phyloP scores from a whole-genome alignment of 73 alveolate genomes.

The Stentor coeruleus region DNA sequence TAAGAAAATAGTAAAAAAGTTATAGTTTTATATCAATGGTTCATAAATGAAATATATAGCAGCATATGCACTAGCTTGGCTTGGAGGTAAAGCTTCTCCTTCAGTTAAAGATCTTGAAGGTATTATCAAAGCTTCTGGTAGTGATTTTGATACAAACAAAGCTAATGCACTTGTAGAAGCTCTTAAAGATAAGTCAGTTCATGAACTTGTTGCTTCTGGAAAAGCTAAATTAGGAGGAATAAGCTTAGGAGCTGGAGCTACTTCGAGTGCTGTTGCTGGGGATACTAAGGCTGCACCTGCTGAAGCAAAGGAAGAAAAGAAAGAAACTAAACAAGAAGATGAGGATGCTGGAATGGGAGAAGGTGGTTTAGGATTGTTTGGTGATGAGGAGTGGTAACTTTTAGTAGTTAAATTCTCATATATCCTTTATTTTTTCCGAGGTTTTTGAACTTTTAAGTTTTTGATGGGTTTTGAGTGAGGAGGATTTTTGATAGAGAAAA shows the following conservation, averaged over 20 bases:
- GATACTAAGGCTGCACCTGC: slow-evolving; percentile 9
- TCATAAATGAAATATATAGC: slow-evolving; percentile 23
- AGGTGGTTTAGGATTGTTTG: slow-evolving; percentile 13
- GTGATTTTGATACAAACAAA: slow-evolving; percentile 1
- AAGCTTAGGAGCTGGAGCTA: slow-evolving; percentile 1
- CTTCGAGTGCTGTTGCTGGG: background rate
- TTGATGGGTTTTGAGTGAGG: too few species aligned
- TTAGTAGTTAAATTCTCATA: too few species aligned
- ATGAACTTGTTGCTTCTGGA: slow-evolving; percentile 15
- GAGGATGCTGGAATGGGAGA: slow-evolving; percentile 10
- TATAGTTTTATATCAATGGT: background rate
- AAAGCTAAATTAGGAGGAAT: background rate
- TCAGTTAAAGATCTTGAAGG: background rate
- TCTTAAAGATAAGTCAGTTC: slow-evolving; percentile 16
- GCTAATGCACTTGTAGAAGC: slow-evolving; percentile 4
- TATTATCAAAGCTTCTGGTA: slow-evolving; percentile 1
- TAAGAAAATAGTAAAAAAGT: too few species aligned
- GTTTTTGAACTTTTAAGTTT: too few species aligned
- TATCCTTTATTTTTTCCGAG: too few species aligned
- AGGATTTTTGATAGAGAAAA: too few species aligned
- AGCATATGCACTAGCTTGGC: slow-evolving; percentile 25
- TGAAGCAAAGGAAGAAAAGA: slow-evolving; percentile 7
- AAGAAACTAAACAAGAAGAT: slow-evolving; percentile 11
- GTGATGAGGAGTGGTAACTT: slow-evolving; percentile 27
- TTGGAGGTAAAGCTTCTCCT: background rate